A percentile compares a stretch with the other conserved stretches of the same genome.
These are phyloP conservation scores for Aegle marmelos DNA, from an alignment of 345 rosid species.

Conservation along the genomic window DNA sequence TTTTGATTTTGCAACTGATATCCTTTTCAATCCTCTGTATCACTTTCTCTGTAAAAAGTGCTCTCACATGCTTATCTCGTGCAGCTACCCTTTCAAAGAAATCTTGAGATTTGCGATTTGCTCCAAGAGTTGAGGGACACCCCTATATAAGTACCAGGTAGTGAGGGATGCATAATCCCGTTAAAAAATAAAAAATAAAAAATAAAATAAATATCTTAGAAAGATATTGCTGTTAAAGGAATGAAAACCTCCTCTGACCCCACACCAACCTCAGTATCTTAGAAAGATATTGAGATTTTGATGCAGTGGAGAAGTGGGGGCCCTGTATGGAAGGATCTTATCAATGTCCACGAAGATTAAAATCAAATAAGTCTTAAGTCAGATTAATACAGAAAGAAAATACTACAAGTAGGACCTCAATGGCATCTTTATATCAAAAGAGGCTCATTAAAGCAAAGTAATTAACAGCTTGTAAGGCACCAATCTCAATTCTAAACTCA, in stretches of 20 bases:
- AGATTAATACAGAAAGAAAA: background rate
- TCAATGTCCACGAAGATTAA: background rate
- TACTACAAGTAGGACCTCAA: background rate
- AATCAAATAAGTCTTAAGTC: background rate
- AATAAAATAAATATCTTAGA: background rate
- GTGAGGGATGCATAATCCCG: background rate
- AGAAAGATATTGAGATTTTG: background rate
- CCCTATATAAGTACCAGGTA: conserved; percentile 50
- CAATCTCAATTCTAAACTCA: background rate
- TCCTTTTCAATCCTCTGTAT: conserved; percentile 77
- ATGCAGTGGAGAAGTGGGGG: background rate
- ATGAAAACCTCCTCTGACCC: background rate
- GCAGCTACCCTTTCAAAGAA: conserved; percentile 94
- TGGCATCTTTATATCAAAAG: background rate
- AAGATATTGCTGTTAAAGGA: background rate
- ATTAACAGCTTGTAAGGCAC: background rate
- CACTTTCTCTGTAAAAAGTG: conserved; percentile 74
- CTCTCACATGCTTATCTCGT: conserved; percentile 72
- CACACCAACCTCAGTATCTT: background rate
- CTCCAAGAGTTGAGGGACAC: conserved; percentile 97
- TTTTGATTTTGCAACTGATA: conserved; percentile 83
- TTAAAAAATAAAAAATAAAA: background rate
- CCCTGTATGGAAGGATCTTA: background rate
- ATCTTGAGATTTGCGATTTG: conserved; percentile 87
- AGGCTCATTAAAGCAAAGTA: background rate